These are phyloP conservation scores for Cyclocybe aegerita DNA, from an alignment of 768 basidiomycete genomes.

Conservation along the genomic window DNA sequence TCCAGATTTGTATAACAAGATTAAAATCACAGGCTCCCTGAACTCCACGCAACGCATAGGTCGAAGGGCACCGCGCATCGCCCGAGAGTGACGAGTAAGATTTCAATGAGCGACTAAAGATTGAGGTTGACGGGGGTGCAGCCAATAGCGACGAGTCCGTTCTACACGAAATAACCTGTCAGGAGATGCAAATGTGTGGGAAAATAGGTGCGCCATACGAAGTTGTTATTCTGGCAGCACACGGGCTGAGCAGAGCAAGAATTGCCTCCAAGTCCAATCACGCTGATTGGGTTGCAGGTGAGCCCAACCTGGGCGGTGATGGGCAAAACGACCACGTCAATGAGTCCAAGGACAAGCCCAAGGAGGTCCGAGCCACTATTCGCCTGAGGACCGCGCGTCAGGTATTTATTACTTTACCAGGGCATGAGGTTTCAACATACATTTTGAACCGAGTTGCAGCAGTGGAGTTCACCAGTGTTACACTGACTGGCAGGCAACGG, in stretches of 20 bases:
- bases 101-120: slow-evolving; percentile 2
- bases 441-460: slow-evolving; percentile 8
- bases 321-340: slow-evolving; percentile 4
- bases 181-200: neutral
- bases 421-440: too few relatives aligned
- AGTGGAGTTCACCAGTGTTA: slow-evolving; percentile 10
- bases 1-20: too few relatives aligned
- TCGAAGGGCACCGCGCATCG: too few relatives aligned
- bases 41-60: too few relatives aligned
- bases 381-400: too few relatives aligned
- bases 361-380: neutral
- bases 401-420: too few relatives aligned
- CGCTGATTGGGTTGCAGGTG: slow-evolving; percentile 14
- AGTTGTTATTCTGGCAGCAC: slow-evolving; percentile 19
- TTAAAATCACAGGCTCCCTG: too few relatives aligned
- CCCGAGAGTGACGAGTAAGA: too few relatives aligned
- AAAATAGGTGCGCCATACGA: slow-evolving; percentile 6
- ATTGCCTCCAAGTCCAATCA: slow-evolving; percentile 9
- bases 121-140: slow-evolving; percentile 11
- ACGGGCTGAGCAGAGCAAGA: slow-evolving; percentile 18
- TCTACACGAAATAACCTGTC: slow-evolving; percentile 1
- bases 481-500: slow-evolving; percentile 11
- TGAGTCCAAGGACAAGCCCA: slow-evolving; percentile 10
- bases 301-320: slow-evolving; percentile 2
- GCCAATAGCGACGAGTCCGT: slow-evolving; percentile 16